Evolutionary conservation across 2,329 filamentous ascomycete genomes (phyloP).

Genomic region (Claviceps pazoutovae): DNA sequence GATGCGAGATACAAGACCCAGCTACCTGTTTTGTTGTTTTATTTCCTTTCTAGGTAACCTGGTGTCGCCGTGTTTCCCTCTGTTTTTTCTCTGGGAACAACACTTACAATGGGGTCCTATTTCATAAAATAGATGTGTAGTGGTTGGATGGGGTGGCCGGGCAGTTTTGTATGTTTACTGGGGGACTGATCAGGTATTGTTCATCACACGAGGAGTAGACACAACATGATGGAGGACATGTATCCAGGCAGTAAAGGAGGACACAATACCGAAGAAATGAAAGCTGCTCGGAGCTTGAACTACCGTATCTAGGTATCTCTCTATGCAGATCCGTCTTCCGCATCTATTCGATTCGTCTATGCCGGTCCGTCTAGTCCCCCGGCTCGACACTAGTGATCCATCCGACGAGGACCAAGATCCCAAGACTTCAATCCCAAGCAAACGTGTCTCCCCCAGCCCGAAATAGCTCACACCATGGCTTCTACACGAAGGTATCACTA

Average conservation of each 20-base stretch:
- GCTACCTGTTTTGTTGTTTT: too few relatives aligned
- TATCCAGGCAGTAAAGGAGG: background rate
- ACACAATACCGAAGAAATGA: background rate
- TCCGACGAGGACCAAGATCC: background rate
- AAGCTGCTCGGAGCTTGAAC: background rate
- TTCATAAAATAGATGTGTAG: too few relatives aligned
- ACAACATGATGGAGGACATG: background rate
- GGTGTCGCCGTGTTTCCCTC: background rate
- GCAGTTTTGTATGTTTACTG: background rate
- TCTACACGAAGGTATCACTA: background rate
- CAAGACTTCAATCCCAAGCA: background rate
- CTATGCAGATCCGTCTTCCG: background rate
- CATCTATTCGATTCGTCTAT: too few relatives aligned
- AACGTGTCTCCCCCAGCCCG: background rate
- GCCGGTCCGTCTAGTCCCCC: background rate
- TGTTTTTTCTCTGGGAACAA: background rate
- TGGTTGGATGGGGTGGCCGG: background rate
- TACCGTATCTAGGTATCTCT: background rate
- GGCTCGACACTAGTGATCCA: background rate
- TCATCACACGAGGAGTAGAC: background rate
- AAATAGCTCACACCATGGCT: background rate
- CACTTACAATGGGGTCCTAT: too few relatives aligned
- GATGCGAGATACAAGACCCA: too few relatives aligned
- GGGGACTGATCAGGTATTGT: background rate
- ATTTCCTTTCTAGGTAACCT: too few relatives aligned